Conservation (phyloP, 768 basidiomycete species). For the Leccinum disarticulatum region DNA sequence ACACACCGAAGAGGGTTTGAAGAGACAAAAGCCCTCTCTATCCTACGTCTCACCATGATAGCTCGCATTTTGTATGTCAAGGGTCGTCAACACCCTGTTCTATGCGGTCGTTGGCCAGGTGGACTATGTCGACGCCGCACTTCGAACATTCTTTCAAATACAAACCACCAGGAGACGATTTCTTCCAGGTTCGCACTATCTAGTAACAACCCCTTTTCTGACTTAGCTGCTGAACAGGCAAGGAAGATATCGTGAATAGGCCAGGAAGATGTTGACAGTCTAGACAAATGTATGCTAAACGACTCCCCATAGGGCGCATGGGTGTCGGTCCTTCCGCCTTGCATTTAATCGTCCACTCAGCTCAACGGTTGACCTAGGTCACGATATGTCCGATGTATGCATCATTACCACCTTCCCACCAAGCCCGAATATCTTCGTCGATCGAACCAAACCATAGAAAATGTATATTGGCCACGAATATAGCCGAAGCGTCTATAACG, state of each 20-base stretch:
- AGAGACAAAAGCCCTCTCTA: too few relatives aligned
- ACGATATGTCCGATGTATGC: conserved; percentile 82
- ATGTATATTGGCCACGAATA: conserved; percentile 95
- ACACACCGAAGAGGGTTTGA: too few relatives aligned
- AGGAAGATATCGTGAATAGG: conserved; percentile 87
- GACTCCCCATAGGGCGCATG: conserved; percentile 58
- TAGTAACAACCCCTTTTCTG: neutral
- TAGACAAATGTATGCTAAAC: conserved; percentile 71
- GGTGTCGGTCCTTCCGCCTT: conserved; percentile 40
- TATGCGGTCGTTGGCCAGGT: conserved; percentile 70
- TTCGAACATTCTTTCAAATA: conserved; percentile 95
- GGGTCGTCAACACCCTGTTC: conserved; percentile 90
- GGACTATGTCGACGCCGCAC: conserved; percentile 87
- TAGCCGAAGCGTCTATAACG: conserved; percentile 97
- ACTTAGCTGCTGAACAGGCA: conserved; percentile 47
- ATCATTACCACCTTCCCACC: conserved; percentile 73
- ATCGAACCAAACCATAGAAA: conserved; percentile 73
- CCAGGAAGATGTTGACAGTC: conserved; percentile 93
- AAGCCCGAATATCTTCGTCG: conserved; percentile 72
- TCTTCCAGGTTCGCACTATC: conserved; percentile 61
- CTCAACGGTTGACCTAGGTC: conserved; percentile 46
- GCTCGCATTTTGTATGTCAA: conserved; percentile 88
- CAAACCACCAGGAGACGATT: conserved; percentile 83
- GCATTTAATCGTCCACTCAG: neutral
- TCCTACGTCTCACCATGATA: too few relatives aligned